phyloP scores from a whole-genome alignment of 768 basidiomycete species.

The Boletus edulis region DNA sequence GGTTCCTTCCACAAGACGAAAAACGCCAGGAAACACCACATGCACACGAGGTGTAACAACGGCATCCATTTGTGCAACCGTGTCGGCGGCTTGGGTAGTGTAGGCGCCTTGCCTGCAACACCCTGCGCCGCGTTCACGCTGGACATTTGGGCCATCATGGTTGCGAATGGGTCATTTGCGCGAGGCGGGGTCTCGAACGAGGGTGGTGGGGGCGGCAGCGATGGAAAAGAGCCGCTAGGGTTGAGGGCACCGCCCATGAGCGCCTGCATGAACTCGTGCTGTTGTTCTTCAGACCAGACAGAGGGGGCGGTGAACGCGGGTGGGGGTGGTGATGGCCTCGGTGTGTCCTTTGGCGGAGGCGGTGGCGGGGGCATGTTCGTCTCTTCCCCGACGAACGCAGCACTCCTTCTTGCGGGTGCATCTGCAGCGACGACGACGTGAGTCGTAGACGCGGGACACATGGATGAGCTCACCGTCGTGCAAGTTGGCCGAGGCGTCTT shows the following conservation, averaged over 20 bases:
- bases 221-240: slow-evolving; percentile 22
- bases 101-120: slow-evolving; percentile 23
- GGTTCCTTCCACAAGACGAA: slow-evolving; percentile 72
- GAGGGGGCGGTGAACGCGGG: slow-evolving; percentile 36
- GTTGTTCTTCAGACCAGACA: slow-evolving; percentile 67
- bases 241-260: slow-evolving; percentile 44
- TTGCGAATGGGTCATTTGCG: slow-evolving; percentile 46
- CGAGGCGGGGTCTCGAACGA: slow-evolving; percentile 3
- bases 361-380: slow-evolving; percentile 28
- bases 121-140: slow-evolving; percentile 26
- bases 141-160: slow-evolving; percentile 36
- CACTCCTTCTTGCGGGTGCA: slow-evolving; percentile 10
- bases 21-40: slow-evolving; percentile 64
- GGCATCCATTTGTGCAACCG: slow-evolving; percentile 61
- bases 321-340: slow-evolving; percentile 24
- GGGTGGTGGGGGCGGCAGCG: slow-evolving; percentile 3
- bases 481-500: slow-evolving; percentile 57
- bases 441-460: not conserved
- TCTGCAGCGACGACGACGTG: not conserved
- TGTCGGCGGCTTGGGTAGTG: slow-evolving; percentile 37
- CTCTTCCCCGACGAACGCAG: slow-evolving; percentile 39
- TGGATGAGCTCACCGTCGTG: slow-evolving; percentile 40
- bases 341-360: slow-evolving; percentile 22
- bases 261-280: slow-evolving; percentile 65
- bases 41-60: slow-evolving; percentile 58